Base-by-base conservation (phyloP, 306 rosid species). In the Geum urbanum region DNA sequence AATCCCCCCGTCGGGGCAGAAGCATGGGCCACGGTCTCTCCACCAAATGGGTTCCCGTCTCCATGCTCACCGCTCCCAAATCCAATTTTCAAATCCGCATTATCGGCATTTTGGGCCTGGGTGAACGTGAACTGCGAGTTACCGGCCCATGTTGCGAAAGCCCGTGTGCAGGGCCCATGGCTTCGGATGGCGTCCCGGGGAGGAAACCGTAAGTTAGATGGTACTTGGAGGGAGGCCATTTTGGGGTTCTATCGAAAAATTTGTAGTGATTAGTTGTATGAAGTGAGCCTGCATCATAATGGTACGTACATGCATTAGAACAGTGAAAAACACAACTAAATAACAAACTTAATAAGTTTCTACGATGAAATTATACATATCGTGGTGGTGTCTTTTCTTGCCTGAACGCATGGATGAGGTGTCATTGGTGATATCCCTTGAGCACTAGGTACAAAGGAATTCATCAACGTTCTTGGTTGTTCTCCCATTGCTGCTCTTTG, bases 361-460 rank as follows among this genome's bases (percentile, higher is more conserved):
- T n/a, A 53, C 8, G 58, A n/a, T 19, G 13, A 53, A 19, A n/a
- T n/a, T n/a, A 19, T 53, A 53, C 3, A 1, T 53, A 53, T 27
- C 24, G 14, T 35, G 56, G 8, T 46, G 15, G 51, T 32, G 39
- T 8, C 18, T 55, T 37, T 12, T 50, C 16, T 49, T 47, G 13
- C 66, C 72, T 5, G 77, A 48, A n/a, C 45, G 24, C 85, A 81
- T 81, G 58, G 77, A 59, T 12, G 78, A 72, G 41, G 47, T 72
- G 18, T 72, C 75, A 1, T 59, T 70, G 8, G 64, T 14, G 2
- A 82, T 53, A 50, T 85, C 86, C n/a, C n/a, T n/a, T n/a, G n/a
- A n/a, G n/a, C n/a, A n/a, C n/a, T n/a, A n/a, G n/a, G n/a, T n/a
- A n/a, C n/a, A n/a, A n/a, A n/a, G n/a, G n/a, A n/a, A n/a, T n/a